phyloP scores from a whole-genome alignment of 179 eudicot genomes.

The Beta corolliflora region DNA sequence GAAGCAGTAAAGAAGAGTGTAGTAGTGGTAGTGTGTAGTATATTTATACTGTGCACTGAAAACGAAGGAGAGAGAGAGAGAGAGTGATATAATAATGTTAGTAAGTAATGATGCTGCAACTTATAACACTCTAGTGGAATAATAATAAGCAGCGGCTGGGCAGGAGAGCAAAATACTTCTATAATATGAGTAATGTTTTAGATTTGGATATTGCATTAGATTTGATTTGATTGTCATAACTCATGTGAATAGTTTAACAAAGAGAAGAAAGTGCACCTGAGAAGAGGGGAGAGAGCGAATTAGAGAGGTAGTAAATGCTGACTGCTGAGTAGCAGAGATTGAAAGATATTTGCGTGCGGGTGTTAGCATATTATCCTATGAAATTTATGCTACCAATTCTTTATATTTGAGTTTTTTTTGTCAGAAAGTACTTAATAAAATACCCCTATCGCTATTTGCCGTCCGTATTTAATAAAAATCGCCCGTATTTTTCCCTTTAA shows the following conservation, averaged over 20 bases:
- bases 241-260: constrained; percentile 5
- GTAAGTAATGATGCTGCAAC: too few relatives aligned
- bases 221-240: constrained; percentile 29
- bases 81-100: neutral
- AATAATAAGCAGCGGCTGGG: neutral
- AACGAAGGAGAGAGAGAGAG: neutral
- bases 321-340: neutral
- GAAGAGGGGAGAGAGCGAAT: too few relatives aligned
- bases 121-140: too few relatives aligned
- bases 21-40: neutral
- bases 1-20: neutral
- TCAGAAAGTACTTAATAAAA: too few relatives aligned
- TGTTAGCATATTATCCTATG: constrained; percentile 26
- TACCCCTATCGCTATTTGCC: too few relatives aligned
- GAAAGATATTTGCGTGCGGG: constrained; percentile 33
- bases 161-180: neutral
- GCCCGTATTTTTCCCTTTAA: too few relatives aligned
- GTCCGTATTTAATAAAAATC: too few relatives aligned
- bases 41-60: constrained; percentile 22
- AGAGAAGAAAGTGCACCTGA: constrained; percentile 15
- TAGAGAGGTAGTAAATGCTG: constrained; percentile 7
- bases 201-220: constrained; percentile 7
- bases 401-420: too few relatives aligned
- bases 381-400: too few relatives aligned
- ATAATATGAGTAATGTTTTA: neutral